phyloP scores from a whole-genome alignment of 2,329 filamentous ascomycete genomes.

The Trichoderma sp. region DNA sequence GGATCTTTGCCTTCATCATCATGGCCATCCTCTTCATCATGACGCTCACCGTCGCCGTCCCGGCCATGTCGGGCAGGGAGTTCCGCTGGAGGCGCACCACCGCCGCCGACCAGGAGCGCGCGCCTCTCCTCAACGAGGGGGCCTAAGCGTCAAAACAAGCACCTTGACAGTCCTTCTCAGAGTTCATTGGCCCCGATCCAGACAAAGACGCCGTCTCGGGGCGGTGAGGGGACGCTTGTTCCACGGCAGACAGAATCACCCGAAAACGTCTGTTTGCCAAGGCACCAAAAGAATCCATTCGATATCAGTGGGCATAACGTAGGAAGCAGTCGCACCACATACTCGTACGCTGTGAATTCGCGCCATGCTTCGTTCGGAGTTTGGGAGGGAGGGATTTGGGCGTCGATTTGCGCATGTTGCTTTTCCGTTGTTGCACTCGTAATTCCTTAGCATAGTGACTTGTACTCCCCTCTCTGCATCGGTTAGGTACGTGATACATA shows the following conservation, averaged over 20 bases:
- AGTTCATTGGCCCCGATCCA: neutral
- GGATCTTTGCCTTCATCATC: constrained; percentile 89
- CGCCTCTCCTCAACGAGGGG: constrained; percentile 60
- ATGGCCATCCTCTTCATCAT: constrained; percentile 73
- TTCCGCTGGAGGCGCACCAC: constrained; percentile 51
- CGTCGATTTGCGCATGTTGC: too few relatives aligned
- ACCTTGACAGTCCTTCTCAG: neutral
- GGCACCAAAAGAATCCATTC: constrained; percentile 1
- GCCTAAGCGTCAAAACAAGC: constrained; percentile 12
- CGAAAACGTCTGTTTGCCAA: constrained; percentile 13
- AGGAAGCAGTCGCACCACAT: constrained; percentile 11
- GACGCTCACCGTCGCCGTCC: constrained; percentile 66
- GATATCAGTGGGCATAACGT: constrained; percentile 13
- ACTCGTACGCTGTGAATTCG: neutral
- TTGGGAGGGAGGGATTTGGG: constrained; percentile 6
- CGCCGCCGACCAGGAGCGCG: constrained; percentile 58
- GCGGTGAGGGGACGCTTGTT: constrained; percentile 17
- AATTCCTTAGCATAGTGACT: neutral
- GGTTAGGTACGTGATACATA: neutral
- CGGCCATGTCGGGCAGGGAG: constrained; percentile 63
- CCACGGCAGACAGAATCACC: constrained; percentile 4
- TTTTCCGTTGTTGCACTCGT: neutral
- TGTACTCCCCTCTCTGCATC: neutral
- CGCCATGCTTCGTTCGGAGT: neutral
- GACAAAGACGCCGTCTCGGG: neutral